A percentile compares a stretch with the other conserved stretches of the same genome.
Evolutionary conservation across 2,329 filamentous ascomycete species (phyloP).

Genomic region (Dactylellina haptotyla): DNA sequence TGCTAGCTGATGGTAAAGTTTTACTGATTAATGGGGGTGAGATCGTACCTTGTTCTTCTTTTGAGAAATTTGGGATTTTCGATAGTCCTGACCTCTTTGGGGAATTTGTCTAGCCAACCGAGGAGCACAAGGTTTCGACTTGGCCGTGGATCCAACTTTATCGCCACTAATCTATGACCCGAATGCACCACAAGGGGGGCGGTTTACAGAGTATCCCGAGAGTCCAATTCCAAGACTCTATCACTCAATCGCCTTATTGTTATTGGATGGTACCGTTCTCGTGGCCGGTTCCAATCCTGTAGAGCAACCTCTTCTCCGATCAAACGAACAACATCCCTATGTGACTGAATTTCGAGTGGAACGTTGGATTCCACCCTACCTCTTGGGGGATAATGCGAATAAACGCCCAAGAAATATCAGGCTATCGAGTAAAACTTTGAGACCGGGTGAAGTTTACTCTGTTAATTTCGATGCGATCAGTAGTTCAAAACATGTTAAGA

Average conservation of each 20-base stretch:
- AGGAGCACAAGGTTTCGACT: constrained; percentile 71
- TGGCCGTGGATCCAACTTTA: constrained; percentile 67
- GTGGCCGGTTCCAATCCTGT: constrained; percentile 71
- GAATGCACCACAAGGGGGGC: constrained; percentile 64
- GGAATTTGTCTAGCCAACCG: constrained; percentile 61
- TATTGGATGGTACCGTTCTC: constrained; percentile 71
- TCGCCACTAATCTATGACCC: constrained; percentile 71
- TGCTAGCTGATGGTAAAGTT: constrained; percentile 71
- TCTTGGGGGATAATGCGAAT: constrained; percentile 66
- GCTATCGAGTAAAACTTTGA: constrained; percentile 64
- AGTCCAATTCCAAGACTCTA: constrained; percentile 67
- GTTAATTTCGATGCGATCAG: constrained; percentile 65
- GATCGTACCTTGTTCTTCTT: too few species aligned
- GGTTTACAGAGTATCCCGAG: constrained; percentile 64
- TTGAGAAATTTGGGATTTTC: too few species aligned
- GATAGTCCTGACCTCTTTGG: too few species aligned
- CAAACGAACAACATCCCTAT: constrained; percentile 65
- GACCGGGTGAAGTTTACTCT: constrained; percentile 64
- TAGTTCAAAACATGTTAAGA: constrained; percentile 63
- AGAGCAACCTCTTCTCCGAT: constrained; percentile 67
- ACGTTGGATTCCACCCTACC: constrained; percentile 71
- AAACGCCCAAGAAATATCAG: constrained; percentile 65
- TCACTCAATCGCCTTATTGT: constrained; percentile 70
- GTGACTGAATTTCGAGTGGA: constrained; percentile 72
- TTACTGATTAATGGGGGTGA: constrained; percentile 69